A percentile compares a stretch with the other conserved stretches of the same genome.
phyloP scores from a whole-genome alignment of 2,329 filamentous ascomycete genomes.

The Ophiostoma perfectum region DNA sequence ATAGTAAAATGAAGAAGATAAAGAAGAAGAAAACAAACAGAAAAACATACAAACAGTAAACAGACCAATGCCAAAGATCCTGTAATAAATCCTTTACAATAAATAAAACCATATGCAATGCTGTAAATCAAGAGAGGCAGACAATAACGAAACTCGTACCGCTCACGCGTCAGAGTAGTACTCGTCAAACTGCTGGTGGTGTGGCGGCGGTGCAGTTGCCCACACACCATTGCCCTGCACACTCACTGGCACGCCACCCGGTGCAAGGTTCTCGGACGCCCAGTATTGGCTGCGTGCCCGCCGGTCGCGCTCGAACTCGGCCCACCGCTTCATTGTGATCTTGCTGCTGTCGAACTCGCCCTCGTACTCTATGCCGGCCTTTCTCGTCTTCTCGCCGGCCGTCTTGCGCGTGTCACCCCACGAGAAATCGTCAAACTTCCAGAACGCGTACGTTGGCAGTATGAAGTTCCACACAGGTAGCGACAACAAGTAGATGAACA shows the following conservation, averaged over 20 bases:
- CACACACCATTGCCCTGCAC: conserved; percentile 33
- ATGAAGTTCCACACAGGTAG: conserved; percentile 98
- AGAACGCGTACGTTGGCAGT: conserved; percentile 88
- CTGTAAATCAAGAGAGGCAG: background rate
- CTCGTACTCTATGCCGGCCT: conserved; percentile 78
- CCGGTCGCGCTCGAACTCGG: conserved; percentile 77
- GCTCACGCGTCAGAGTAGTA: conserved; percentile 50
- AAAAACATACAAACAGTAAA: conserved; percentile 6
- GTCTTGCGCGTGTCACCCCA: conserved; percentile 99
- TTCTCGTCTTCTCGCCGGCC: conserved; percentile 81
- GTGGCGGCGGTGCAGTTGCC: conserved; percentile 35
- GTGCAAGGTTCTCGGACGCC: conserved; percentile 49
- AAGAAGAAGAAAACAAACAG: conserved; percentile 1
- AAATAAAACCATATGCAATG: background rate
- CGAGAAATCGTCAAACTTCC: conserved; percentile 99
- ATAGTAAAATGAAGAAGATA: conserved; percentile 2
- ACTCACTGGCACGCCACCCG: conserved; percentile 29
- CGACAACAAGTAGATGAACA: conserved; percentile 90
- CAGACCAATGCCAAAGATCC: background rate
- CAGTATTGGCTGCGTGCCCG: conserved; percentile 48
- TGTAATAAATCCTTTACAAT: background rate
- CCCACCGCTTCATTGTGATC: conserved; percentile 99
- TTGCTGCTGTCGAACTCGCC: conserved; percentile 97
- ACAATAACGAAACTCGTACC: background rate
- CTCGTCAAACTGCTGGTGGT: conserved; percentile 49